Base-by-base conservation (phyloP, 345 rosid genomes). In the Eucalyptus pauciflora region DNA sequence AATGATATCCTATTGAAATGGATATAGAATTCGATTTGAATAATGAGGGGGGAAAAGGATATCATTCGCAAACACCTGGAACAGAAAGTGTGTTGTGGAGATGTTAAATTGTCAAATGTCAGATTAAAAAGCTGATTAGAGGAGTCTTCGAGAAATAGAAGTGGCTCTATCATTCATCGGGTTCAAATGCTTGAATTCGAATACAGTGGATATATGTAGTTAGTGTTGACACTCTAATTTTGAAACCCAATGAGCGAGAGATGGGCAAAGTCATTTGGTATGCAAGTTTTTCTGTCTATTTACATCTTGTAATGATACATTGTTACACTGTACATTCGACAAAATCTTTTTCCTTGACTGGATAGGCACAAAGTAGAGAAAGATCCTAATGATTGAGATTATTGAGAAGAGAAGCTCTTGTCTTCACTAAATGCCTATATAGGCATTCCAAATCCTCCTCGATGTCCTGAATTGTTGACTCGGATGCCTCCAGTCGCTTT, bases 401-500 rank as follows among this genome's bases (percentile, higher is more conserved):
- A n/a, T 86, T 89, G 48, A 89, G 90, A 29, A 89, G 67, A n/a
- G 90, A 87, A n/a, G 69, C 88, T 87, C 92, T 85, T 5, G 89
- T 62, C 88, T 91, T 91, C 85, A 89, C 56, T 41, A 91, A 25
- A n/a, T 79, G 33, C 69, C 90, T 76, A 51, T 46, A 86, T 25
- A 86, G 29, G 50, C 87, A 86, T 87, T 88, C 89, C 13, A 64
- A 49, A 50, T 52, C 87, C 56, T 90, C 90, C 31, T 88, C 91
- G 12, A 86, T 16, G 24, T 88, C 86, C 86, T 81, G 89, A 45
- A 86, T 58, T 86, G 81, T 67, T 8, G 62, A 88, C 83, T 90
- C 89, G 4, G 83, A 33, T 71, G 67, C 76, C 43, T 88, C 58
- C 37, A 87, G 33, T 37, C 2, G 49, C 91, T 88, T 80, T 46